Evolutionary conservation across 768 basidiomycete species (phyloP).

Genomic region (Pleurotus ostreatus): DNA sequence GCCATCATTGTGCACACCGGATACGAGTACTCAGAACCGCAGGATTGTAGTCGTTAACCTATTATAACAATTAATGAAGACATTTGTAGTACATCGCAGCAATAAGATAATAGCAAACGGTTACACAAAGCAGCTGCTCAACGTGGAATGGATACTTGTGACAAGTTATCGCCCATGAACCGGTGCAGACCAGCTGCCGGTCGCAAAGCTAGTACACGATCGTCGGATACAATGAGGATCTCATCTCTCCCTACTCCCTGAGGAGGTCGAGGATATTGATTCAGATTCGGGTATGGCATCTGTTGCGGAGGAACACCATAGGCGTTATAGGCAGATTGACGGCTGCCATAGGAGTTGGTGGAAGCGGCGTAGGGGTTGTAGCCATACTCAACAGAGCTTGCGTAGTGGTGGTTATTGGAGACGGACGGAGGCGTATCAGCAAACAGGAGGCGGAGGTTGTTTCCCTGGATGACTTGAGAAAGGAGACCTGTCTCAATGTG

Average conservation of each 20-base stretch:
- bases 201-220: constrained; percentile 72
- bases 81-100: constrained; percentile 2
- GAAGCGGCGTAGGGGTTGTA: constrained; percentile 28
- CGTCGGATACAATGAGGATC: constrained; percentile 88
- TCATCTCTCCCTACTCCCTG: constrained; percentile 68
- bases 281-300: constrained; percentile 36
- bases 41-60: neutral
- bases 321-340: constrained; percentile 24
- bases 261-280: constrained; percentile 39
- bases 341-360: constrained; percentile 14
- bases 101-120: constrained; percentile 8
- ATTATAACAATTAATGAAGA: neutral
- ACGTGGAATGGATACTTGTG: constrained; percentile 39
- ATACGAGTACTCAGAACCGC: too few relatives aligned
- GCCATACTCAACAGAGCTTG: constrained; percentile 24
- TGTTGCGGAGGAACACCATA: constrained; percentile 28
- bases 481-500: constrained; percentile 91
- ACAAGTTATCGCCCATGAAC: constrained; percentile 38
- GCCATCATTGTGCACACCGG: too few relatives aligned
- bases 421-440: constrained; percentile 90
- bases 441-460: constrained; percentile 85
- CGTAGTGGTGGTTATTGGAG: constrained; percentile 44
- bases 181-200: constrained; percentile 38
- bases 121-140: constrained; percentile 17
- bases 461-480: constrained; percentile 93